Evolutionary conservation across 305 asterid genomes (phyloP).

Genomic region (Caryopteris hybrid): DNA sequence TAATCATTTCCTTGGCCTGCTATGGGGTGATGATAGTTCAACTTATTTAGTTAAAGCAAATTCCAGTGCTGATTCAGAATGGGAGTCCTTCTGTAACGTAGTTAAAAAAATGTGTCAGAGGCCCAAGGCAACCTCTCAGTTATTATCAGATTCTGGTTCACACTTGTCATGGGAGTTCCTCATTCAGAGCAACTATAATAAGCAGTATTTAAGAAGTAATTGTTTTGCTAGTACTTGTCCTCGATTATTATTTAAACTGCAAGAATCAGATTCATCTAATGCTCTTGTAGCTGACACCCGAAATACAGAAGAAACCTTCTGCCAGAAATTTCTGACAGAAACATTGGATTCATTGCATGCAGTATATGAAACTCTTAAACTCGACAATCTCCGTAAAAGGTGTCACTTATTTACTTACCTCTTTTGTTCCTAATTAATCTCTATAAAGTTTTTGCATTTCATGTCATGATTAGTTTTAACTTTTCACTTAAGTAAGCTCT

Average conservation of each 20-base stretch:
- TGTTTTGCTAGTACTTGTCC: constrained; percentile 40
- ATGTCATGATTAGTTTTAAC: constrained; percentile 6
- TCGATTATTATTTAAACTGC: constrained; percentile 34
- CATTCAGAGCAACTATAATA: constrained; percentile 64
- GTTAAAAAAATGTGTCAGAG: constrained; percentile 43
- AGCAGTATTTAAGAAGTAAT: constrained; percentile 44
- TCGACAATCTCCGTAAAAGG: constrained; percentile 91
- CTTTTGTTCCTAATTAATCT: constrained; percentile 1
- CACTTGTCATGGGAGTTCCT: constrained; percentile 89
- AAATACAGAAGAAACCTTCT: constrained; percentile 34
- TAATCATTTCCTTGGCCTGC: constrained; percentile 63
- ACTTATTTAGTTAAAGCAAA: constrained; percentile 44
- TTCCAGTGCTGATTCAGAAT: constrained; percentile 64
- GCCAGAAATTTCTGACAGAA: constrained; percentile 43
- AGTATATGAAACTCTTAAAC: constrained; percentile 84
- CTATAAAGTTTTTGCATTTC: constrained; percentile 11
- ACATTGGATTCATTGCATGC: constrained; percentile 80
- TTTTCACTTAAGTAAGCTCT: background rate
- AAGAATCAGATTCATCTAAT: constrained; percentile 34
- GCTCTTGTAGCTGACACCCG: constrained; percentile 25
- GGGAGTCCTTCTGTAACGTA: constrained; percentile 71
- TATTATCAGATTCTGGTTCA: constrained; percentile 36
- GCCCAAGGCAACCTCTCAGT: constrained; percentile 27
- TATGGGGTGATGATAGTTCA: constrained; percentile 65
- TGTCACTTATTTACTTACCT: constrained; percentile 22